phyloP scores from a whole-genome alignment of 768 basidiomycete genomes.

The Tulasnella sp. region DNA sequence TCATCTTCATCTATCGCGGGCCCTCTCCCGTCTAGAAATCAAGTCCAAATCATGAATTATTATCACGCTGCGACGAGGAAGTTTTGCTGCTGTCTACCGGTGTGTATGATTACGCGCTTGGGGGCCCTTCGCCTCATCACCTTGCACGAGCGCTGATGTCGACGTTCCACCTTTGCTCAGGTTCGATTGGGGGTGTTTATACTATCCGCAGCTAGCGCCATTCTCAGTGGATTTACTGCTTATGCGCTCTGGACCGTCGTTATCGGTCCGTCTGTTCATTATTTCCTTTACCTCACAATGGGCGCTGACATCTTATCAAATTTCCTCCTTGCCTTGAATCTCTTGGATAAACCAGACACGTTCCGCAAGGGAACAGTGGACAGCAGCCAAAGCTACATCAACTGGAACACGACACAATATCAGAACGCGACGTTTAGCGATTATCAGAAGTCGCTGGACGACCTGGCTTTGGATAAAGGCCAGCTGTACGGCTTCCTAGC shows the following conservation, averaged over 20 bases:
- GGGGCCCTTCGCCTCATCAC: neutral
- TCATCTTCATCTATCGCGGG: neutral
- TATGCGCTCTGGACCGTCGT: constrained; percentile 8
- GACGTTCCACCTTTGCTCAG: neutral
- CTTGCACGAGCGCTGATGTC: neutral
- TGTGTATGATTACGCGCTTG: neutral
- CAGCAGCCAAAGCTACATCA: neutral
- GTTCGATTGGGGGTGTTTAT: constrained; percentile 13
- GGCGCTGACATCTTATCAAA: neutral
- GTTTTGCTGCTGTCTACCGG: constrained; percentile 14
- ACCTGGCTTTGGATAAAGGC: constrained; percentile 5
- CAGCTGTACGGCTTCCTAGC: constrained; percentile 1
- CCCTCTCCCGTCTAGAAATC: neutral
- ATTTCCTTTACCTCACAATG: neutral
- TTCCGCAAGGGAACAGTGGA: constrained; percentile 4
- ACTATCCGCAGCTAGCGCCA: constrained; percentile 4
- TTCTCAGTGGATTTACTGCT: constrained; percentile 10
- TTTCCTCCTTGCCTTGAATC: neutral
- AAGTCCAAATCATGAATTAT: constrained; percentile 12
- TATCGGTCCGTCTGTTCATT: neutral
- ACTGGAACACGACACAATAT: neutral
- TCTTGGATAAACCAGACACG: neutral
- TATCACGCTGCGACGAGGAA: constrained; percentile 13
- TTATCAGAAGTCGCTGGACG: neutral
- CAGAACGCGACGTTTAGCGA: neutral